phyloP scores from a whole-genome alignment of 805 yeast species.

The Tetrapisispora taiwanensis region DNA sequence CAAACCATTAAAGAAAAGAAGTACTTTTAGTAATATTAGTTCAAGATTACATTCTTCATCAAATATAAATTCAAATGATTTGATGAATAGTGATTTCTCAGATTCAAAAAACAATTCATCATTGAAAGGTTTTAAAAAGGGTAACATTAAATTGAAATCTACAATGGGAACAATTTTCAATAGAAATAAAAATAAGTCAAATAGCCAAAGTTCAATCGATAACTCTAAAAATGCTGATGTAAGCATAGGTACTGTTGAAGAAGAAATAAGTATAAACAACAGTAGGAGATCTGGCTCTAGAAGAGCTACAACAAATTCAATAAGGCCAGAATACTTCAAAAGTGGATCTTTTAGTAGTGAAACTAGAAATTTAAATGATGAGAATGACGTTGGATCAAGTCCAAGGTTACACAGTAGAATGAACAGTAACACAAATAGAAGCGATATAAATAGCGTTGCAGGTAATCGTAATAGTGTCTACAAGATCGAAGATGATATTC shows the following conservation, averaged over 20 bases:
- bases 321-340: conserved; percentile 2
- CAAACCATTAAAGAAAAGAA: conserved; percentile 13
- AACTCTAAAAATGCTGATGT: conserved; percentile 6
- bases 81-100: conserved; percentile 26
- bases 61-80: conserved; percentile 25
- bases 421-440: neutral
- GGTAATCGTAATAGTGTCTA: neutral
- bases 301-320: conserved; percentile 2
- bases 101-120: conserved; percentile 24
- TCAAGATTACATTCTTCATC: conserved; percentile 23
- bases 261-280: neutral
- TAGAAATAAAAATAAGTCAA: conserved; percentile 40
- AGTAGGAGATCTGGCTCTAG: neutral
- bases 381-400: neutral
- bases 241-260: conserved; percentile 1
- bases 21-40: conserved; percentile 20
- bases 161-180: conserved; percentile 70
- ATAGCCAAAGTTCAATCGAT: conserved; percentile 7
- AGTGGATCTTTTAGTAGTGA: neutral
- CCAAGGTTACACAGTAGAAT: neutral
- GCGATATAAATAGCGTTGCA: neutral
- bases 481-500: neutral
- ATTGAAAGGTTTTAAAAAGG: conserved; percentile 21
- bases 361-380: neutral
- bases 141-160: conserved; percentile 43